Percentiles rank a stretch among this genome's conserved stretches.
Conservation (phyloP, 2,329 filamentous ascomycete genomes). For the Ramularia endophylla region DNA sequence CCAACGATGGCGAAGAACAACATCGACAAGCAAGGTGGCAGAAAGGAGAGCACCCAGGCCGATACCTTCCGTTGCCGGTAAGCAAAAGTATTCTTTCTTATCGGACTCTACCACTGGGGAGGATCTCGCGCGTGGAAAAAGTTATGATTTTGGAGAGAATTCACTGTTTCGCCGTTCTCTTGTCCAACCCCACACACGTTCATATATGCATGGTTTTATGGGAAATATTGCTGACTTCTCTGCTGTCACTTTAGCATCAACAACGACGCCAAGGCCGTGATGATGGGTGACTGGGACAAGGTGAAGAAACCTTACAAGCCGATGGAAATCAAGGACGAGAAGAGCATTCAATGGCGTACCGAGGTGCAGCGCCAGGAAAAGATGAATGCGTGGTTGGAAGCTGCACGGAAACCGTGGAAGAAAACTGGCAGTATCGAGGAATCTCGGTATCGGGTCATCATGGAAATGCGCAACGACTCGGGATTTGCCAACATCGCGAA, state of each 20-base stretch:
- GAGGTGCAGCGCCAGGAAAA: neutral
- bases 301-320: conserved; percentile 3
- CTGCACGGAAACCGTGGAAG: neutral
- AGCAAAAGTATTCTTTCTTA: too few relatives aligned
- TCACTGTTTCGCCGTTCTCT: too few relatives aligned
- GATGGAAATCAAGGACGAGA: neutral
- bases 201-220: too few relatives aligned
- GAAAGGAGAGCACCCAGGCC: too few relatives aligned
- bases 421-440: neutral
- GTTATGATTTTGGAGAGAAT: too few relatives aligned
- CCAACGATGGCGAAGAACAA: too few relatives aligned
- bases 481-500: neutral
- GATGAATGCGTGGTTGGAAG: neutral
- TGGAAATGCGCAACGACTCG: neutral
- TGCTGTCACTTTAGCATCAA: neutral
- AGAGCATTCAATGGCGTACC: neutral
- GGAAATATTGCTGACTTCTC: too few relatives aligned
- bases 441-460: neutral
- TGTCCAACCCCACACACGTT: too few relatives aligned
- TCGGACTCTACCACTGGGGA: too few relatives aligned
- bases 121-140: too few relatives aligned
- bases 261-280: neutral
- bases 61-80: too few relatives aligned
- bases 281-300: neutral
- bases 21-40: too few relatives aligned